phyloP scores from a whole-genome alignment of 345 rosid genomes.

The Rhizophora mangle region DNA sequence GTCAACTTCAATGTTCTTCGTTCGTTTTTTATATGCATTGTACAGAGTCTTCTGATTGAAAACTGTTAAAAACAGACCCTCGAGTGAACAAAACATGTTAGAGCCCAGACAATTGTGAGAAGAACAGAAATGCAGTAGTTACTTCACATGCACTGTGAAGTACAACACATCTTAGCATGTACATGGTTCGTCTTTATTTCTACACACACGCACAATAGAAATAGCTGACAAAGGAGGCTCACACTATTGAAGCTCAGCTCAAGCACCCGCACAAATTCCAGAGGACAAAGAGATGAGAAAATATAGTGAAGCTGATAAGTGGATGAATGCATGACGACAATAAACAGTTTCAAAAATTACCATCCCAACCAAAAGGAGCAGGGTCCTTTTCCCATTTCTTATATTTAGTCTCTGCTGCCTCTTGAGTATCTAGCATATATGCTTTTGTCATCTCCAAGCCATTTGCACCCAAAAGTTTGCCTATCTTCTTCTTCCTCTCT shows the following conservation, averaged over 20 bases:
- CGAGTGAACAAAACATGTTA: neutral
- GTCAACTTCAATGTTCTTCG: conserved; percentile 71
- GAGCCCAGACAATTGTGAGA: no score
- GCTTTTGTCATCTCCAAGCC: conserved; percentile 84
- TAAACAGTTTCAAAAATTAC: conserved; percentile 34
- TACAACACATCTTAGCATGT: no score
- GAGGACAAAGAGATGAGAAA: no score
- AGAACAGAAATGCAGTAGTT: no score
- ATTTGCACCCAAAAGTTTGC: conserved; percentile 85
- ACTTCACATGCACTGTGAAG: no score
- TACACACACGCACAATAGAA: no score
- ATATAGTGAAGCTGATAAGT: no score
- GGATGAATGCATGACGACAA: no score
- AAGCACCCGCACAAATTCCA: no score
- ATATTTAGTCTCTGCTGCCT: conserved; percentile 81
- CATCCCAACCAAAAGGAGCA: conserved; percentile 98
- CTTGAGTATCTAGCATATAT: conserved; percentile 90
- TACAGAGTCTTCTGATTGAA: conserved; percentile 89
- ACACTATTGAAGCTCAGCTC: no score
- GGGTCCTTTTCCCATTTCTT: conserved; percentile 98
- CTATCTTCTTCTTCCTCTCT: conserved; percentile 83
- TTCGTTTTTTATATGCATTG: conserved; percentile 82
- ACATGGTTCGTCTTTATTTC: no score
- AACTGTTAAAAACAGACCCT: conserved; percentile 39
- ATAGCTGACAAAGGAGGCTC: no score